A percentile compares a stretch with the other conserved stretches of the same genome.
Evolutionary conservation across 2,329 filamentous ascomycete genomes (phyloP).

Genomic region (Talaromyces sp.): DNA sequence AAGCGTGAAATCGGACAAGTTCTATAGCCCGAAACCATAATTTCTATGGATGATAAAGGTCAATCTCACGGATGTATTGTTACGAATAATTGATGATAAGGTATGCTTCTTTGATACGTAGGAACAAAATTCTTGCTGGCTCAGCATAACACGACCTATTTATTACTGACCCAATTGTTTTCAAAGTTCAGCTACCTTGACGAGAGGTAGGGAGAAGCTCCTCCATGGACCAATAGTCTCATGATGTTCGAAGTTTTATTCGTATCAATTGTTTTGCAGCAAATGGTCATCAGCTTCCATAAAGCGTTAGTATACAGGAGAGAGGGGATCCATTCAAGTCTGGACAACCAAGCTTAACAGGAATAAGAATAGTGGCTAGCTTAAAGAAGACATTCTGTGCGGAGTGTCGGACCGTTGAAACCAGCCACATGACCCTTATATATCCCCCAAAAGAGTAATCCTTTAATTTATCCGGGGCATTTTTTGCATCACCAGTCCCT

Average conservation of each 20-base stretch:
- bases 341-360: not conserved
- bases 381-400: not conserved
- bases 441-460: not conserved
- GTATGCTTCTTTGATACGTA: too few relatives aligned
- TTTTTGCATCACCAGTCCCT: not conserved
- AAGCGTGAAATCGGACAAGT: too few relatives aligned
- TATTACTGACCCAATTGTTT: not conserved
- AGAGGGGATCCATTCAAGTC: not conserved
- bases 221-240: not conserved
- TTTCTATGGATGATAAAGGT: too few relatives aligned
- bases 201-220: not conserved
- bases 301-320: not conserved
- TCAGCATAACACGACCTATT: too few relatives aligned
- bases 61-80: too few relatives aligned
- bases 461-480: conserved; percentile 2
- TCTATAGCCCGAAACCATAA: too few relatives aligned
- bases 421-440: not conserved
- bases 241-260: not conserved
- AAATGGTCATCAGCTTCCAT: not conserved
- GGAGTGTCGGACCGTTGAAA: conserved; percentile 1
- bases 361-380: not conserved
- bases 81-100: too few relatives aligned
- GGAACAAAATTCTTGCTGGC: too few relatives aligned
- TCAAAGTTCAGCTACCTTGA: not conserved
- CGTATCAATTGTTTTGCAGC: not conserved